phyloP scores from a whole-genome alignment of 1,139 yeast species.

The Pichiaceae sp. region DNA sequence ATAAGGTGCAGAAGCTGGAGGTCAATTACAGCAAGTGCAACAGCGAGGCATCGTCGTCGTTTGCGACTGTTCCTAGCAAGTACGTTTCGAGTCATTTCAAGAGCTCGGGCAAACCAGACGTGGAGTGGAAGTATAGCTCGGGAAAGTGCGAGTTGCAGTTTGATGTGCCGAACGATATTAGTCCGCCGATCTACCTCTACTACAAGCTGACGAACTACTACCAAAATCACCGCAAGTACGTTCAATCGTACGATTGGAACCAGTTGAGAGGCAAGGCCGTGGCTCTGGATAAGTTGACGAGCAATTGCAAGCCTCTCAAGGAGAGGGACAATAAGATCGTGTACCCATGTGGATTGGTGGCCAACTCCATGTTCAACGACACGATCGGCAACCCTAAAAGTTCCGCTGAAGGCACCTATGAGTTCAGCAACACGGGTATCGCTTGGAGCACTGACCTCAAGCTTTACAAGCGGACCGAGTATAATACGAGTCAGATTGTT shows the following conservation, averaged over 20 bases:
- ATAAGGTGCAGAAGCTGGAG: conserved; percentile 49
- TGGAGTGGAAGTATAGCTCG: conserved; percentile 45
- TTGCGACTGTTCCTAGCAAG: conserved; percentile 40
- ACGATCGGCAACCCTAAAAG: conserved; percentile 42
- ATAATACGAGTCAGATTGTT: conserved; percentile 48
- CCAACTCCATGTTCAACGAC: conserved; percentile 70
- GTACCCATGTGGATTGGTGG: conserved; percentile 76
- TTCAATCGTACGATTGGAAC: conserved; percentile 55
- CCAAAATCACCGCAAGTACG: conserved; percentile 75
- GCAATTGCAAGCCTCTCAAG: conserved; percentile 54
- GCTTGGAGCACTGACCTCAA: conserved; percentile 61
- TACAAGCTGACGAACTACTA: conserved; percentile 66
- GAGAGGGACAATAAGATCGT: conserved; percentile 42
- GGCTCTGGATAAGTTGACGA: conserved; percentile 32
- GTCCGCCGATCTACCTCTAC: conserved; percentile 56
- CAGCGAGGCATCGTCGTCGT: conserved; percentile 29
- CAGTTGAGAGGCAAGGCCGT: conserved; percentile 63
- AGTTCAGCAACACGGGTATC: conserved; percentile 47
- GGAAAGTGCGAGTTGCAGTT: conserved; percentile 52
- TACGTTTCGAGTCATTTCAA: conserved; percentile 48
- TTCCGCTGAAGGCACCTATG: conserved; percentile 33
- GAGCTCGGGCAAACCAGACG: conserved; percentile 24
- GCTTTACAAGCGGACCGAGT: conserved; percentile 51
- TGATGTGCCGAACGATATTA: conserved; percentile 47
- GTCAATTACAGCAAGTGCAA: conserved; percentile 56